phyloP scores from a whole-genome alignment of 257 asterid genomes.

The Solanum pinnatisectum region DNA sequence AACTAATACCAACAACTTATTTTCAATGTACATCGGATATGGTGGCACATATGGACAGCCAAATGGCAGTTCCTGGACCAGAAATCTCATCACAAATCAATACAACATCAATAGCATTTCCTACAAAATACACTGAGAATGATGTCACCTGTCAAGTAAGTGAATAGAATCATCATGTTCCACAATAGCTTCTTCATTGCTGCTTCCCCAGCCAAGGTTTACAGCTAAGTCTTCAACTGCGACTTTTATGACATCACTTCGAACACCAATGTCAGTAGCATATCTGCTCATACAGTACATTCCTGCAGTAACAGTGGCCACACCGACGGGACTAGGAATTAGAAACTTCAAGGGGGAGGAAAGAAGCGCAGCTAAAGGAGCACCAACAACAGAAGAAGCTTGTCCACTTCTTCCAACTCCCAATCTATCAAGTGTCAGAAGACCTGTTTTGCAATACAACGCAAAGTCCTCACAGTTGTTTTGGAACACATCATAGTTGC shows the following conservation, averaged over 20 bases:
- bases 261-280: constrained; percentile 83
- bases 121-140: not conserved
- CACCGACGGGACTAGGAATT: constrained; percentile 73
- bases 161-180: constrained; percentile 13
- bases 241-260: constrained; percentile 71
- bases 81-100: not conserved
- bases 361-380: constrained; percentile 84
- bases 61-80: not conserved
- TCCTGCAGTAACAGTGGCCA: constrained; percentile 83
- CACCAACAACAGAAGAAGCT: constrained; percentile 81
- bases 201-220: constrained; percentile 54
- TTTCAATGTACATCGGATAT: not conserved
- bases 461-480: constrained; percentile 97
- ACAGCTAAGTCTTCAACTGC: constrained; percentile 71
- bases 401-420: constrained; percentile 93
- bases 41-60: not conserved
- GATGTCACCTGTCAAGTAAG: constrained; percentile 22
- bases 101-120: not conserved
- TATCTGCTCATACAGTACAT: constrained; percentile 87
- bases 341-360: constrained; percentile 74
- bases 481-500: constrained; percentile 71
- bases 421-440: constrained; percentile 53
- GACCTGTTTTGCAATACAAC: constrained; percentile 91
- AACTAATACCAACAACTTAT: not conserved
- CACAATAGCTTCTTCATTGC: constrained; percentile 16